Conservation (phyloP, 257 asterid species). For the Solanum boliviense region DNA sequence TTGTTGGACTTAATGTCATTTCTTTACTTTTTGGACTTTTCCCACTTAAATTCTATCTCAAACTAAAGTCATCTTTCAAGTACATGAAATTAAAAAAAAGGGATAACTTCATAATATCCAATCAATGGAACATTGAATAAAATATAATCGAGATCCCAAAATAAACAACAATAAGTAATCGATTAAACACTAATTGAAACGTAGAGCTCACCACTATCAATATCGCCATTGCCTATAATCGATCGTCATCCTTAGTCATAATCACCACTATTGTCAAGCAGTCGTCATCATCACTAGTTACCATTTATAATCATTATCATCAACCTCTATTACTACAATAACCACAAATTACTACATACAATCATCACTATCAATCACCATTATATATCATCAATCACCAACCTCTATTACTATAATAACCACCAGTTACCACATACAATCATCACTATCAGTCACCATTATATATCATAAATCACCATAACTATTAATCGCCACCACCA, state of each 20-base stretch:
- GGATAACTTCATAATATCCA: neutral
- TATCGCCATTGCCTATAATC: neutral
- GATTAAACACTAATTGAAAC: neutral
- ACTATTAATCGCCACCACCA: neutral
- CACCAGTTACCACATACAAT: neutral
- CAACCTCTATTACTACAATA: neutral
- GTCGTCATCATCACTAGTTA: neutral
- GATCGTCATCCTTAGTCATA: neutral
- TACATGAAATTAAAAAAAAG: neutral
- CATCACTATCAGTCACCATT: neutral
- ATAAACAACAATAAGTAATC: neutral
- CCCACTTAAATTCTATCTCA: neutral
- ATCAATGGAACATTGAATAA: neutral
- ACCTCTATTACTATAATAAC: neutral
- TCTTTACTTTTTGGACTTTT: neutral
- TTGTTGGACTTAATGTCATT: constrained; percentile 7
- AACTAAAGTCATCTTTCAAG: neutral
- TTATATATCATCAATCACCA: neutral
- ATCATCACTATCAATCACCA: neutral
- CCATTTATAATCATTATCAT: neutral
- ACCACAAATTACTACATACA: neutral
- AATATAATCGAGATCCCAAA: neutral
- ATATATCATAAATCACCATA: neutral
- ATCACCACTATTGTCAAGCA: neutral
- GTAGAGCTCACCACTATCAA: neutral